Evolutionary conservation across 345 rosid genomes (phyloP).

Genomic region (Euphorbia pulcherrima): DNA sequence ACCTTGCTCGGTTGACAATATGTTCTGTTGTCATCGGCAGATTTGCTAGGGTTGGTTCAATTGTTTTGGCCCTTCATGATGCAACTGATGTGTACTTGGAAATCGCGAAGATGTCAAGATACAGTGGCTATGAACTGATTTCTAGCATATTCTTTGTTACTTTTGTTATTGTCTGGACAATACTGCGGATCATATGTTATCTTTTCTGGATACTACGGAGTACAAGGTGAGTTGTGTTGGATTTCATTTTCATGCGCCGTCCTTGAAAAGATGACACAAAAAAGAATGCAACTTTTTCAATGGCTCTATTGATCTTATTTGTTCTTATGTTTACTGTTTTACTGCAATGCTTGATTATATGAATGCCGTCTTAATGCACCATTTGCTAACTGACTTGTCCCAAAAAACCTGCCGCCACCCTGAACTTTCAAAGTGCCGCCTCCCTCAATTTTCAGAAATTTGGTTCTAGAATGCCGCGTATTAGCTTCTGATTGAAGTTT

Average conservation of each 20-base stretch:
- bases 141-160: slow-evolving; percentile 48
- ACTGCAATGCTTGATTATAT: too few relatives aligned
- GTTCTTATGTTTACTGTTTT: too few relatives aligned
- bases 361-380: too few relatives aligned
- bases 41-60: slow-evolving; percentile 69
- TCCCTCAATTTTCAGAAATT: too few relatives aligned
- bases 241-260: neutral
- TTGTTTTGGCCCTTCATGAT: slow-evolving; percentile 68
- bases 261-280: neutral
- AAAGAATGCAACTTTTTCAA: neutral
- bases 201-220: slow-evolving; percentile 78
- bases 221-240: slow-evolving; percentile 49
- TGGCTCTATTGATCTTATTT: too few relatives aligned
- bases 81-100: slow-evolving; percentile 73
- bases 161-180: slow-evolving; percentile 51
- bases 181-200: slow-evolving; percentile 54
- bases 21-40: slow-evolving; percentile 30
- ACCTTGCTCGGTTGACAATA: neutral
- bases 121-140: slow-evolving; percentile 55
- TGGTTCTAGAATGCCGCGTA: too few relatives aligned
- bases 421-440: too few relatives aligned
- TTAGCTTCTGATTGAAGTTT: too few relatives aligned
- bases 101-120: slow-evolving; percentile 79
- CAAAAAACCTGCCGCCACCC: too few relatives aligned
- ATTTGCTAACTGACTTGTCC: too few relatives aligned